Base-by-base conservation (phyloP, 306 rosid species). In the Glycine latifolia region DNA sequence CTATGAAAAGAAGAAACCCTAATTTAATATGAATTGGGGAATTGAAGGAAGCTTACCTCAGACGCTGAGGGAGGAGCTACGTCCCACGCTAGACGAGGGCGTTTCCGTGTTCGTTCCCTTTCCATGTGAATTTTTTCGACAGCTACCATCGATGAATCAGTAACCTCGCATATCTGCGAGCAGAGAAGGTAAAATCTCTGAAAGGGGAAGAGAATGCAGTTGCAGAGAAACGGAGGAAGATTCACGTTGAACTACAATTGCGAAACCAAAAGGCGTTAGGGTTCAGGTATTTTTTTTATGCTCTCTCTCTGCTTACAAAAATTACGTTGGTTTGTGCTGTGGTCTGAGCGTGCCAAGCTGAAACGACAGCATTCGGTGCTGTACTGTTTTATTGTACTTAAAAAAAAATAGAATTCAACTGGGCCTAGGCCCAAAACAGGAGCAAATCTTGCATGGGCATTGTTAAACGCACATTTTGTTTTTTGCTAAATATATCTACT, bases 1-100 rank as follows among this genome's bases (percentile, higher is more conserved):
- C 73, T 82, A 73, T 9, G 48, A 65, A 0, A 71, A 26, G 8
- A 13, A 8, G 44, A 88, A 88, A 87, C 82, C 87, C 87, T 77
- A 82, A 39, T 13, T 8, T 1, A 63, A 71, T 1, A 14, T 7
- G 2, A 82, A 86, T 76, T 49, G 76, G 48, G 76, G 68, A 67
- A 76, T 67, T 61, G 37, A 76, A 79, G 84, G 58, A 50, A 62
- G 2, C 68, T 3, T 7, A 92, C 98, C 97, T 87, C 91, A 43
- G 87, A 85, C 76, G 73, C 80, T 9, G 90, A 69, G 1, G 92
- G 86, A 43, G 94, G 96, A 17, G 92, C 88, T 6, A 80, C 88
- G 85, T 94, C 98, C 97, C 98, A 91, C 0, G 91, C 85, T 26
- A 91, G 86, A 61, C 98, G 92, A 80, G 97, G 94, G 47, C 98